These are phyloP conservation scores for Ceratobasidium sp. DNA, from an alignment of 1,284 basidiomycete species.

Conservation along the genomic window DNA sequence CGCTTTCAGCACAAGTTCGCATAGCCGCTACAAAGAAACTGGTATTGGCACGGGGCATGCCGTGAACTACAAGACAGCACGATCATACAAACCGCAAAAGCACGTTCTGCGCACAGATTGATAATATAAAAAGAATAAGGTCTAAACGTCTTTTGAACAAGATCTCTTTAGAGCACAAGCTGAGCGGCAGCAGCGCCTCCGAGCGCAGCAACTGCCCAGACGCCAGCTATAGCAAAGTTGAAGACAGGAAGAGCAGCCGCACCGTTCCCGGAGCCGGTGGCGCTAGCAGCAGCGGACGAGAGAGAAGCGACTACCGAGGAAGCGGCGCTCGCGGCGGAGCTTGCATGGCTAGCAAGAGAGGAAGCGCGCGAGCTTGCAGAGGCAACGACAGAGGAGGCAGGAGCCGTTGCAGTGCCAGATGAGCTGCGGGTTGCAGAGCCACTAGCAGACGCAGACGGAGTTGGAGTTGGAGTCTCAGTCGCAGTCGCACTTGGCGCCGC, in stretches of 20 bases:
- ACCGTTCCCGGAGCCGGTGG: not conserved
- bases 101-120: not conserved
- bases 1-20: no score
- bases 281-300: slow-evolving; percentile 4
- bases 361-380: not conserved
- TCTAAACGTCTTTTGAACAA: not conserved
- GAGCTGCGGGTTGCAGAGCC: not conserved
- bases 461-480: no score
- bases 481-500: not conserved
- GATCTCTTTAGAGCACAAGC: slow-evolving; percentile 21
- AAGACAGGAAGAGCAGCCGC: not conserved
- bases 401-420: slow-evolving; percentile 4
- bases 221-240: slow-evolving; percentile 19
- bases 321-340: not conserved
- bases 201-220: slow-evolving; percentile 21
- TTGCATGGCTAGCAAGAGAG: not conserved
- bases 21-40: no score
- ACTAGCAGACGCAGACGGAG: not conserved
- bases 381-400: not conserved
- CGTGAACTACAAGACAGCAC: not conserved
- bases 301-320: not conserved
- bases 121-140: not conserved
- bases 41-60: slow-evolving; percentile 6
- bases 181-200: slow-evolving; percentile 25
- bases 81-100: not conserved